Conservation (phyloP, 345 rosid species). For the Orychophragmus violaceus region DNA sequence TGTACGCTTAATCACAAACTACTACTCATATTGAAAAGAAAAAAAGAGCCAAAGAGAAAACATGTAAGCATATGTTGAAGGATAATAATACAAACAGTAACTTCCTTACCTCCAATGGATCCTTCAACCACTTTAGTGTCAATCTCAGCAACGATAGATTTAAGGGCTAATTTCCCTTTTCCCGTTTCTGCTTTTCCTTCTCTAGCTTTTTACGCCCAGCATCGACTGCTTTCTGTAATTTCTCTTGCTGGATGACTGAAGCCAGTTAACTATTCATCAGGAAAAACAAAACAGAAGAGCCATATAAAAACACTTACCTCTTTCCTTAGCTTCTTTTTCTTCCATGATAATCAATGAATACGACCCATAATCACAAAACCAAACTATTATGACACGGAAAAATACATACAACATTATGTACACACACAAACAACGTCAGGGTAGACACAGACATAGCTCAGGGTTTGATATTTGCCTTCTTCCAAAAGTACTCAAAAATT, state of each 20-base stretch:
- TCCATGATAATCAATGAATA: too few species aligned
- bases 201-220: conserved; percentile 67
- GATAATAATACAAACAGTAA: background rate
- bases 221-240: conserved; percentile 65
- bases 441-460: too few species aligned
- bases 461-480: too few species aligned
- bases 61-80: conserved; percentile 1
- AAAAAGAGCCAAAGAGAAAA: background rate
- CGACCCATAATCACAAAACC: too few species aligned
- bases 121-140: conserved; percentile 85
- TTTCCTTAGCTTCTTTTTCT: conserved; percentile 71
- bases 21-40: background rate
- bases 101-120: conserved; percentile 64
- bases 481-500: too few species aligned
- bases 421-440: too few species aligned
- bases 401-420: too few species aligned
- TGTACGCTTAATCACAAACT: background rate
- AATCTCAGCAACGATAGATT: conserved; percentile 77
- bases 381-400: too few species aligned
- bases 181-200: conserved; percentile 82
- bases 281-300: background rate
- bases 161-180: conserved; percentile 78
- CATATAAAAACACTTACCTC: conserved; percentile 41
- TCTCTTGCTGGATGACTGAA: conserved; percentile 63
- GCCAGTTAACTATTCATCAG: conserved; percentile 6